A percentile compares a stretch with the other conserved stretches of the same genome.
Conservation (phyloP, 2,329 filamentous ascomycete genomes). For the Pseudogymnoascus sp. region DNA sequence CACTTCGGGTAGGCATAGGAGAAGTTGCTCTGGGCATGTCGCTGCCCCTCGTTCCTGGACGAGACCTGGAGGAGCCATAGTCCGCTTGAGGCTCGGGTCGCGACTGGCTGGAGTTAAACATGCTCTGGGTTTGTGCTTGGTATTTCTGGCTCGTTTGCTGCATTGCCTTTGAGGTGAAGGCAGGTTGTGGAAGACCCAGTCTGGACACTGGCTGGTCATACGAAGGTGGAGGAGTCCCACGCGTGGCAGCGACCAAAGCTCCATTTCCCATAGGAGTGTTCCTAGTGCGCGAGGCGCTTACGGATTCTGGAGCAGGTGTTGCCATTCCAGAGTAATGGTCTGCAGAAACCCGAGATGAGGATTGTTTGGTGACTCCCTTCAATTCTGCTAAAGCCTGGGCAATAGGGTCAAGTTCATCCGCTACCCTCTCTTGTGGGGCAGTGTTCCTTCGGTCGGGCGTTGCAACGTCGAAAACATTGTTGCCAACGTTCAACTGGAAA, state of each 20-base stretch:
- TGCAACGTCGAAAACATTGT: constrained; percentile 91
- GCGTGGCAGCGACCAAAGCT: constrained; percentile 47
- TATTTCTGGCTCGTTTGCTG: constrained; percentile 89
- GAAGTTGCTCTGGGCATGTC: constrained; percentile 56
- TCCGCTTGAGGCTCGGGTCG: constrained; percentile 25
- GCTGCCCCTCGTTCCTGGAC: constrained; percentile 51
- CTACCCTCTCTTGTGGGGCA: constrained; percentile 38
- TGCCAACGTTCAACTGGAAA: constrained; percentile 86
- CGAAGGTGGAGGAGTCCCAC: constrained; percentile 76
- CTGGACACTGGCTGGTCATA: constrained; percentile 71
- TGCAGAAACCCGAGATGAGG: constrained; percentile 78
- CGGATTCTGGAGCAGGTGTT: constrained; percentile 59
- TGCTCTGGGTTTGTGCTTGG: constrained; percentile 69
- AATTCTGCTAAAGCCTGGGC: constrained; percentile 86
- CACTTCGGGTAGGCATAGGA: constrained; percentile 57
- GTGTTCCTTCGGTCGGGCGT: constrained; percentile 57
- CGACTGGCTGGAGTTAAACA: constrained; percentile 47
- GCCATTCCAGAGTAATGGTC: constrained; percentile 91
- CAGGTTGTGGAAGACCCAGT: constrained; percentile 81
- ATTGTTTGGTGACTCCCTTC: constrained; percentile 77
- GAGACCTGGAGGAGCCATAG: constrained; percentile 37
- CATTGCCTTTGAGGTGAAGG: constrained; percentile 91
- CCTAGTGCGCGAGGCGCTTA: constrained; percentile 37
- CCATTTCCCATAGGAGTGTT: constrained; percentile 33
- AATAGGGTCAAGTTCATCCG: constrained; percentile 70